These are phyloP conservation scores for Alternaria metachromatica DNA, from an alignment of 2,329 filamentous ascomycete genomes.

Conservation along the genomic window DNA sequence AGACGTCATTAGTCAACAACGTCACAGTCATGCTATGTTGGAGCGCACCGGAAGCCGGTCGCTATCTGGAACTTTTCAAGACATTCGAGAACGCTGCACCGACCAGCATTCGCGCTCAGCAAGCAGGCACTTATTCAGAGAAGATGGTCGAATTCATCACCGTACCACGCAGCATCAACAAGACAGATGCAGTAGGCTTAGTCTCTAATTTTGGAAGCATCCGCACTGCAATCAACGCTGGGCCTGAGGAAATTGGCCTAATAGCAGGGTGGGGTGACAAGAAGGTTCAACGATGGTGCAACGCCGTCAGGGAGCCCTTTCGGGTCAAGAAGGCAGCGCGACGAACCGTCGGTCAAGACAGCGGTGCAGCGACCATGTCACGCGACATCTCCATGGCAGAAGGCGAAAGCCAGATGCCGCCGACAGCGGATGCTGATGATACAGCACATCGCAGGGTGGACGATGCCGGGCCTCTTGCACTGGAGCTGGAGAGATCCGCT, in stretches of 20 bases:
- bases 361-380: conserved; percentile 31
- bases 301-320: conserved; percentile 84
- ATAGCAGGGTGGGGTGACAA: conserved; percentile 95
- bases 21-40: conserved; percentile 92
- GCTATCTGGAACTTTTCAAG: conserved; percentile 95
- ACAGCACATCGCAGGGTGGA: conserved; percentile 39
- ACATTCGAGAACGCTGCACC: conserved; percentile 87
- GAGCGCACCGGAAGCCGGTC: conserved; percentile 90
- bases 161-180: conserved; percentile 87
- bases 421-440: conserved; percentile 22
- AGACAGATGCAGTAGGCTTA: conserved; percentile 88
- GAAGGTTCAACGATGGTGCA: conserved; percentile 88
- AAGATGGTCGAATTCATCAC: conserved; percentile 93
- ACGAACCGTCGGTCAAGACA: conserved; percentile 51
- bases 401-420: conserved; percentile 19
- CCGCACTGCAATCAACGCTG: conserved; percentile 83
- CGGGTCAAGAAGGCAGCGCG: conserved; percentile 74
- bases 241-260: conserved; percentile 80
- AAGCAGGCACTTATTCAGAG: conserved; percentile 83
- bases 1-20: conserved; percentile 91
- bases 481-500: conserved; percentile 28
- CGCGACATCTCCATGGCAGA: conserved; percentile 37
- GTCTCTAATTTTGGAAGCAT: conserved; percentile 93
- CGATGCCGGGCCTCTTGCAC: conserved; percentile 39
- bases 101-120: conserved; percentile 82